Percentiles rank a stretch among this genome's conserved stretches.
Evolutionary conservation across 345 rosid species (phyloP).

Genomic region (Hypericum perforatum): DNA sequence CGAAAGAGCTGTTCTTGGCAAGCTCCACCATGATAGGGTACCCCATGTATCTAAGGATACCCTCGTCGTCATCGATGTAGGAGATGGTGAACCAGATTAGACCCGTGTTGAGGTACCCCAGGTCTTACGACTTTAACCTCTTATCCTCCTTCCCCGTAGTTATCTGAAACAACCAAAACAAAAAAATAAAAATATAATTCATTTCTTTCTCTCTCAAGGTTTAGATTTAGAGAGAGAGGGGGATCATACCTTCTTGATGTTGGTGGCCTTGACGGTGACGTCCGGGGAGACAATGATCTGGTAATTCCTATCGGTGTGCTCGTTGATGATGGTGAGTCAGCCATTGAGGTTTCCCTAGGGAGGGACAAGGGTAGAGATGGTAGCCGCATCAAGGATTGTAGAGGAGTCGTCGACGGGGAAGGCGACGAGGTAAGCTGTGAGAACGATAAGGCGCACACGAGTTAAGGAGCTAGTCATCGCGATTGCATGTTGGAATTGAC

Average conservation of each 20-base stretch:
- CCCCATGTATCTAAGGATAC: conserved; percentile 74
- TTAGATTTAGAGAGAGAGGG: not conserved
- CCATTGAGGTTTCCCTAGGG: conserved; percentile 52
- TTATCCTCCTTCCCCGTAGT: conserved; percentile 59
- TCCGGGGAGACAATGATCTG: conserved; percentile 44
- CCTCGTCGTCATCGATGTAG: conserved; percentile 93
- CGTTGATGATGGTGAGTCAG: conserved; percentile 52
- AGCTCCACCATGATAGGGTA: conserved; percentile 76
- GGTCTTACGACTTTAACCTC: conserved; percentile 78
- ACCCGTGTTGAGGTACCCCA: conserved; percentile 89
- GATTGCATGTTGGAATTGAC: not conserved
- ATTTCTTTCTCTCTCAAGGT: not conserved
- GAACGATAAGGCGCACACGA: conserved; percentile 53
- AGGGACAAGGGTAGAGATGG: conserved; percentile 40
- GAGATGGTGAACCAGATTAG: conserved; percentile 78
- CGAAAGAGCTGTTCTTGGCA: conserved; percentile 60
- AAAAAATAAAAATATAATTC: not conserved
- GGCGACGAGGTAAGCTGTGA: conserved; percentile 44
- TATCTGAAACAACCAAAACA: conserved; percentile 33
- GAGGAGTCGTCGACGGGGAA: conserved; percentile 12
- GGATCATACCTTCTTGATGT: conserved; percentile 61
- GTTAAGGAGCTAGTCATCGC: conserved; percentile 15
- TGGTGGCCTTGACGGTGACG: conserved; percentile 71
- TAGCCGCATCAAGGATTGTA: conserved; percentile 36
- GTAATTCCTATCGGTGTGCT: conserved; percentile 60